Evolutionary conservation across 1,284 basidiomycete species (phyloP).

Genomic region (Cryptococcus sp.): DNA sequence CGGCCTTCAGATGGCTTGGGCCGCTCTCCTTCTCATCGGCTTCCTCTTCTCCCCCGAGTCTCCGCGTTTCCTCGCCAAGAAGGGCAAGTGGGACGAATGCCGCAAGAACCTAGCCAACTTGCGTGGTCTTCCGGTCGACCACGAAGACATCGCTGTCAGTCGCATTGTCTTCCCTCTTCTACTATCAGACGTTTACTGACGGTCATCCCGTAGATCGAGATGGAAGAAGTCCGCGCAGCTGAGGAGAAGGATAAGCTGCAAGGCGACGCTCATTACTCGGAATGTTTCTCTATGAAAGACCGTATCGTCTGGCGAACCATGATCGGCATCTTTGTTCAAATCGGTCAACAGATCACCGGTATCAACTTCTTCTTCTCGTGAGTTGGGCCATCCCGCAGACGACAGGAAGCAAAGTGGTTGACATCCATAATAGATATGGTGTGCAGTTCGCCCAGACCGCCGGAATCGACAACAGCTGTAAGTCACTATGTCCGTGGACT

Average conservation of each 20-base stretch:
- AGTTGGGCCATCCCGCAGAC: neutral
- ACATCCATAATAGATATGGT: conserved; percentile 35
- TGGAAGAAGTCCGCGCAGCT: conserved; percentile 46
- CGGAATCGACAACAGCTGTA: conserved; percentile 48
- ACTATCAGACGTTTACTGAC: neutral
- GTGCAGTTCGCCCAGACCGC: conserved; percentile 50
- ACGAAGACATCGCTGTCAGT: conserved; percentile 41
- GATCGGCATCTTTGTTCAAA: conserved; percentile 50
- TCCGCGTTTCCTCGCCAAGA: conserved; percentile 53
- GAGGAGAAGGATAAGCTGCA: conserved; percentile 46
- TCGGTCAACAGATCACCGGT: conserved; percentile 54
- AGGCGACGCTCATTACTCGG: conserved; percentile 45
- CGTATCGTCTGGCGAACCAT: conserved; percentile 52
- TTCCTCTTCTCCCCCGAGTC: conserved; percentile 54
- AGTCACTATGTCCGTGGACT: conserved; percentile 7
- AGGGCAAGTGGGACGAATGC: conserved; percentile 49
- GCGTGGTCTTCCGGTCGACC: conserved; percentile 47
- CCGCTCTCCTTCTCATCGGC: conserved; percentile 48
- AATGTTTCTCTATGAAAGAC: conserved; percentile 53
- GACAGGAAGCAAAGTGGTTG: neutral
- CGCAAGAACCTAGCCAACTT: conserved; percentile 52
- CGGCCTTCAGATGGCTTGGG: conserved; percentile 39
- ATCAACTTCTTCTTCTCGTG: conserved; percentile 47
- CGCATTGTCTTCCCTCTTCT: neutral
- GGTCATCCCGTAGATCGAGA: conserved; percentile 32